Conservation (phyloP, 2,329 filamentous ascomycete genomes). For the Aspergillus neoniger region DNA sequence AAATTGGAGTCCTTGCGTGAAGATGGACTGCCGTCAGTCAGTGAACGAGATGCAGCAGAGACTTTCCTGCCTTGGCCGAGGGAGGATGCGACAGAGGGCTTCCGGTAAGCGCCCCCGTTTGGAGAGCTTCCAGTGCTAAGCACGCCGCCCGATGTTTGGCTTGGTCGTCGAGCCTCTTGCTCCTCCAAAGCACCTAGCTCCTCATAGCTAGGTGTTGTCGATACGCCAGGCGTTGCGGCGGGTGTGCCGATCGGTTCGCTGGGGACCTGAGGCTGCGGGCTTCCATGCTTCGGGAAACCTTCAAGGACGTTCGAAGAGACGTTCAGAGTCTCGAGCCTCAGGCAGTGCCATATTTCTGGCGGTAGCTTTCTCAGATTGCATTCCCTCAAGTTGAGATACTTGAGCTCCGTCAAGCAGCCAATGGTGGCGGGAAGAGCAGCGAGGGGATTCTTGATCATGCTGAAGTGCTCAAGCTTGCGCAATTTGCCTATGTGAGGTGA, state of each 20-base stretch:
- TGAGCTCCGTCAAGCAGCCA: conserved; percentile 80
- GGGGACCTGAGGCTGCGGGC: conserved; percentile 66
- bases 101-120: conserved; percentile 59
- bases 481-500: conserved; percentile 83
- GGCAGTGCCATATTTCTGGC: conserved; percentile 93
- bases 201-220: conserved; percentile 71
- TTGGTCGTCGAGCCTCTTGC: conserved; percentile 70
- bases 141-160: conserved; percentile 76
- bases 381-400: conserved; percentile 82
- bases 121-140: conserved; percentile 77
- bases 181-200: conserved; percentile 70
- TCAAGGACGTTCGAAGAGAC: conserved; percentile 93
- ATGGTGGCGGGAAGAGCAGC: conserved; percentile 83
- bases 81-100: conserved; percentile 81
- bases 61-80: conserved; percentile 80
- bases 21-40: conserved; percentile 60
- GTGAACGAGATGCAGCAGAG: conserved; percentile 72
- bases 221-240: conserved; percentile 51
- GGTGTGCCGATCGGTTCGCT: conserved; percentile 48
- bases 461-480: conserved; percentile 82
- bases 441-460: conserved; percentile 88
- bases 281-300: conserved; percentile 79
- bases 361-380: conserved; percentile 91
- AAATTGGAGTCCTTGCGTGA: conserved; percentile 84
- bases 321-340: conserved; percentile 86